Evolutionary conservation across 768 basidiomycete species (phyloP).

Genomic region (Inosperma sp.): DNA sequence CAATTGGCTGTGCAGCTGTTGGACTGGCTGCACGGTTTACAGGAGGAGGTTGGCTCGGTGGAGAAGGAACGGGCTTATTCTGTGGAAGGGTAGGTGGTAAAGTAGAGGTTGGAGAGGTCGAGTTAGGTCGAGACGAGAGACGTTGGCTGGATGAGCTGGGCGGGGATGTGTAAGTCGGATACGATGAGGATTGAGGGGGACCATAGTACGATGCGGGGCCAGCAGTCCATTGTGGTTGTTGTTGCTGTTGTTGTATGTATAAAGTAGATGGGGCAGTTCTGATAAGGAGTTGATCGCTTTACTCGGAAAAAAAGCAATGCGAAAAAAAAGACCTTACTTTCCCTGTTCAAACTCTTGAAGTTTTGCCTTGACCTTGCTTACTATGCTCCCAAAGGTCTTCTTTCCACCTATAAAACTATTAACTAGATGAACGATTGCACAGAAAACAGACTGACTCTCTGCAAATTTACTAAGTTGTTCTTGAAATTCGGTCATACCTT

Average conservation of each 20-base stretch:
- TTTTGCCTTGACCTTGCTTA: constrained; percentile 79
- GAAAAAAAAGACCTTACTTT: constrained; percentile 23
- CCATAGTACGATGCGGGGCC: constrained; percentile 29
- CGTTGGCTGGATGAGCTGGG: neutral
- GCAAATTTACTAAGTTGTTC: constrained; percentile 74
- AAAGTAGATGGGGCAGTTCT: constrained; percentile 3
- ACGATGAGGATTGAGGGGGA: constrained; percentile 20
- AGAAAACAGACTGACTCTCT: constrained; percentile 52
- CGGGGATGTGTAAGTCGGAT: neutral
- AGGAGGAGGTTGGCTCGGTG: too few relatives aligned
- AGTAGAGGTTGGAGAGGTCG: neutral
- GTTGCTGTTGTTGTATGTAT: constrained; percentile 3
- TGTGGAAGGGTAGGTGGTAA: neutral
- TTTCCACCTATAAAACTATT: constrained; percentile 53
- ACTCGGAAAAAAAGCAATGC: neutral
- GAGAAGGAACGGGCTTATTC: too few relatives aligned
- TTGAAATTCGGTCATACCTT: constrained; percentile 63
- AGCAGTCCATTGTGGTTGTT: constrained; percentile 9
- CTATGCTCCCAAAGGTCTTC: constrained; percentile 66
- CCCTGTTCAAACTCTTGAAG: constrained; percentile 74
- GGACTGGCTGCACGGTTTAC: neutral
- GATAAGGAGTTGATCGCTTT: neutral
- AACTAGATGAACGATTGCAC: neutral
- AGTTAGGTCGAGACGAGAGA: neutral
- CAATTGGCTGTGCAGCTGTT: constrained; percentile 2